Evolutionary conservation across 306 rosid genomes (phyloP).

Genomic region (Malus sieversii): DNA sequence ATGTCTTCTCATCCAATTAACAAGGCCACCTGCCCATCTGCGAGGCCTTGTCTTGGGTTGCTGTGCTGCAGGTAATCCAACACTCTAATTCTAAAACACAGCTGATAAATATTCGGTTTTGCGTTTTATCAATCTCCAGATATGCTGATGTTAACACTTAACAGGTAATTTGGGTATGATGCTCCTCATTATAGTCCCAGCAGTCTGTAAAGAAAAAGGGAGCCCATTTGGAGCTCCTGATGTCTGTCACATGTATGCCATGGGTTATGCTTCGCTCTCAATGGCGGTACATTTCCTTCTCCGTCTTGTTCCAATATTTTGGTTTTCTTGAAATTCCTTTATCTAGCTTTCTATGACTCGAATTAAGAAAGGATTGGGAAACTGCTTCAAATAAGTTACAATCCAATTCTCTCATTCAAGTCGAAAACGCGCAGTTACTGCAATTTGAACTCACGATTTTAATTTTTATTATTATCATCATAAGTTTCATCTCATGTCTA

Average conservation of each 20-base stretch:
- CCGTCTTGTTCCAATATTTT: too few species aligned
- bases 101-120: too few species aligned
- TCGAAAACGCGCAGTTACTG: too few species aligned
- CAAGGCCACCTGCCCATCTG: constrained; percentile 44
- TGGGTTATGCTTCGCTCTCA: constrained; percentile 58
- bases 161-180: constrained; percentile 57
- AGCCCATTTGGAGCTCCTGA: constrained; percentile 51
- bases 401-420: neutral
- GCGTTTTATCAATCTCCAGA: neutral
- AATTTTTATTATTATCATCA: too few species aligned
- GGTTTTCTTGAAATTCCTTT: neutral
- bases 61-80: constrained; percentile 39
- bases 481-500: too few species aligned
- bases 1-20: constrained; percentile 29
- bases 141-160: neutral
- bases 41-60: constrained; percentile 54
- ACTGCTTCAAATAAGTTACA: neutral
- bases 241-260: constrained; percentile 31
- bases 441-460: too few species aligned
- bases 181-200: constrained; percentile 44
- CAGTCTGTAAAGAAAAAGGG: constrained; percentile 55
- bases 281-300: constrained; percentile 32
- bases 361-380: neutral
- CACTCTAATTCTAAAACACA: neutral
- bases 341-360: neutral